Base-by-base conservation (phyloP, 768 basidiomycete genomes). In the Termitomyces sp. region DNA sequence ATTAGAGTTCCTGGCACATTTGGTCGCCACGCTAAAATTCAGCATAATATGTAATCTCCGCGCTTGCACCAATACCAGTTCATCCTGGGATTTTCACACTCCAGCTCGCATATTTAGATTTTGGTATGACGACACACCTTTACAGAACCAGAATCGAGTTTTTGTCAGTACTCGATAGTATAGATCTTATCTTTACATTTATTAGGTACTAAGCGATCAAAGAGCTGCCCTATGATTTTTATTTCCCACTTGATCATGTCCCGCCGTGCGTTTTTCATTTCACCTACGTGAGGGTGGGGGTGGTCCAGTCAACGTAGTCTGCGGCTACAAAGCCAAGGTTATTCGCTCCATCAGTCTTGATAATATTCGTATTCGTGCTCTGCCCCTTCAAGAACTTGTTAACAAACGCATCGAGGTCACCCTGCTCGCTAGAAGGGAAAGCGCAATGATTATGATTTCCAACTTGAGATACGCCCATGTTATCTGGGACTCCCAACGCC, bases 401-500 rank as follows among this genome's bases (percentile, higher is more conserved):
- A 62, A 85, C 67, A 66, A 82, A 85, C 12, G 81, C 81, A 56
- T 72, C 73, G 54, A 85, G 68, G 40, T 76, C 72, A 2, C 69
- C 63, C 51, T 77, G 72, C 56, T 80, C 74, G 42, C 58, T 63
- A 3, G 76, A 67, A 3, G 83, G 83, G 77, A 80, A 83, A 3
- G 68, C 68, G 67, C 83, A 85, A 61, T 85, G 83, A 32, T 66
- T 66, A 60, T 85, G 82, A 56, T 76, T 76, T 27, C 80, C 81
- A 27, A 78, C 70, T 67, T 81, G 79, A 14, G 76, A 78, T 59
- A 80, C 79, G 28, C 82, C 83, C 74, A 80, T 79, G 39, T 67
- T 63, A 57, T 76, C 71, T 11, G 73, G 52, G 5, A 75, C 72
- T 25, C 81, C 79, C 32, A 83, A 66, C 6, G 81, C 80, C 65